Evolutionary conservation across 106 monocot genomes (phyloP), one percentile per base, ranked within the genome.

Genomic region (Acorus gramineus): DNA sequence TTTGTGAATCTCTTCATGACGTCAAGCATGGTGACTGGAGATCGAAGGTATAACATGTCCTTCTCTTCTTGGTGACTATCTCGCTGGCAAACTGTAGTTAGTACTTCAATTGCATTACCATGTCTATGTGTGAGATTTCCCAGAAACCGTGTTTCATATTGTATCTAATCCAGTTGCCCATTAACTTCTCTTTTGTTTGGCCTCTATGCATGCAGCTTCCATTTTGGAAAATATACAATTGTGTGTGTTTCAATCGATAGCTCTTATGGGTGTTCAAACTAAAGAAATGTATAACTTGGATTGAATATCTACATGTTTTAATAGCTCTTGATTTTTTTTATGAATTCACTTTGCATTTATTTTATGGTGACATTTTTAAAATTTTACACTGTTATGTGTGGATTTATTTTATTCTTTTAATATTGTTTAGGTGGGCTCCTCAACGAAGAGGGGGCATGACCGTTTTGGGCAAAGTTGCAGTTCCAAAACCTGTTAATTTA

Each of bases 401-500:
- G 0, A 56, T 49, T 64, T 49, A 14, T 8, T 52, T 51, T 28
- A 49, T 52, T 43, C 51, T 13, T 45, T 48, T 44, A 54, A 46
- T 55, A 43, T 62, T 14, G 9, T 77, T 50, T 60, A 85, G 84
- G 68, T 74, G 71, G 80, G 77, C 71, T 67, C 47, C 84, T 10
- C 46, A 74, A 7, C 60, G 84, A 42, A 85, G 74, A 60, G 77
- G 79, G 54, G 79, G 83, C 59, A 75, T 85, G 80, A 80, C 80
- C 7, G 73, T 85, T 14, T 67, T 85, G 59, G 84, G 84, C 6
- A 85, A 81, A 60, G 76, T 28, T 28, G 28, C 28, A 71, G 80
- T 85, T 62, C 84, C 84, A 58, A 85, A 85, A 68, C 84, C 84
- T 14, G 77, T 85, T 62, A 85, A 85, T 70, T 68, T 85, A 56